Evolutionary conservation across 179 eudicot species (phyloP).

Genomic region (Silene coronaria): DNA sequence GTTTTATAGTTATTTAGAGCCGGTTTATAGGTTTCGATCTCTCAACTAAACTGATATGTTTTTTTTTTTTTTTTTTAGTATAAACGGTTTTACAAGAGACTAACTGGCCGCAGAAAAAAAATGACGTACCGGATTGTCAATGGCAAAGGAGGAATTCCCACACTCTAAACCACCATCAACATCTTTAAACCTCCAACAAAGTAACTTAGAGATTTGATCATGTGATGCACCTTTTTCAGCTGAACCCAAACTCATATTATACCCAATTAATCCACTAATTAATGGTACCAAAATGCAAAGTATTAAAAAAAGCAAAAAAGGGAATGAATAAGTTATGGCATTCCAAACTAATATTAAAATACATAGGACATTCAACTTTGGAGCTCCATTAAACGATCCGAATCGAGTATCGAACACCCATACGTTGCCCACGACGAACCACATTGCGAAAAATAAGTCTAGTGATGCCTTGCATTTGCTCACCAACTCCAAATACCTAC

Average conservation of each 20-base stretch:
- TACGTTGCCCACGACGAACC: conserved; percentile 96
- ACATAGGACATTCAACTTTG: conserved; percentile 67
- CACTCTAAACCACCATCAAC: conserved; percentile 26
- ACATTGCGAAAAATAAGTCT: conserved; percentile 82
- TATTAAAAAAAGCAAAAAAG: conserved; percentile 67
- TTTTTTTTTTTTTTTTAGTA: no score
- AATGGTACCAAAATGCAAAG: conserved; percentile 79
- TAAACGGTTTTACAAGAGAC: neutral
- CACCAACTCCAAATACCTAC: conserved; percentile 50
- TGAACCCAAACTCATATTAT: conserved; percentile 69
- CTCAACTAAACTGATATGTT: no score
- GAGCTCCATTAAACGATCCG: conserved; percentile 54
- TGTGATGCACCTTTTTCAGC: conserved; percentile 67
- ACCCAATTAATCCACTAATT: conserved; percentile 59
- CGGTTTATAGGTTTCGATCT: no score
- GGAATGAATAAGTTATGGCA: conserved; percentile 81
- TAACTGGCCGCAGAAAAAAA: neutral
- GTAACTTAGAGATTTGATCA: conserved; percentile 58
- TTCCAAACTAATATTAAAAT: conserved; percentile 66
- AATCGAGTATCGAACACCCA: conserved; percentile 82
- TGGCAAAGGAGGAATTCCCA: conserved; percentile 30
- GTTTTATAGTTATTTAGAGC: no score
- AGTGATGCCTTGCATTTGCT: conserved; percentile 52
- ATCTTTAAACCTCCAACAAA: conserved; percentile 64
- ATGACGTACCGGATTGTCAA: conserved; percentile 41